Evolutionary conservation across 768 basidiomycete species (phyloP).

Genomic region (Psilocybe sp.): DNA sequence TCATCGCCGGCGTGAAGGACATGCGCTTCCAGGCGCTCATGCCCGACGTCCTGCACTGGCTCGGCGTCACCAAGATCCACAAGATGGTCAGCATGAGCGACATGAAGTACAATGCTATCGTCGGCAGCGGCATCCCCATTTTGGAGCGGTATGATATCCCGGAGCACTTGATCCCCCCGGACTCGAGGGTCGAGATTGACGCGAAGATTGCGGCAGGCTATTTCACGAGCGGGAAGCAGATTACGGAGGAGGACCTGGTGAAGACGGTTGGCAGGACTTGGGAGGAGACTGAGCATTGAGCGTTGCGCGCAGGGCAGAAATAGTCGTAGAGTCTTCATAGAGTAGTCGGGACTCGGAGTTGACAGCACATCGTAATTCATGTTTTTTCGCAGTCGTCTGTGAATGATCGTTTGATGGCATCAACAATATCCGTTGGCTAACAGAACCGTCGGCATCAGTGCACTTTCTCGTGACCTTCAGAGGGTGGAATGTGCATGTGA

Average conservation of each 20-base stretch:
- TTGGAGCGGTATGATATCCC: conserved; percentile 84
- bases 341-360: too few relatives aligned
- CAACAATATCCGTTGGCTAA: too few relatives aligned
- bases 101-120: conserved; percentile 96
- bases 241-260: conserved; percentile 74
- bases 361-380: too few relatives aligned
- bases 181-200: conserved; percentile 91
- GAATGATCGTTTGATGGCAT: too few relatives aligned
- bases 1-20: conserved; percentile 92
- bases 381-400: too few relatives aligned
- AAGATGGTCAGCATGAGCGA: conserved; percentile 91
- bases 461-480: too few relatives aligned
- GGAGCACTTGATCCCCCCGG: conserved; percentile 85
- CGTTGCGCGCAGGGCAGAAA: too few relatives aligned
- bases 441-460: too few relatives aligned
- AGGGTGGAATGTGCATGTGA: too few relatives aligned
- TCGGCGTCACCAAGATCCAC: conserved; percentile 88
- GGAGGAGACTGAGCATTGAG: conserved; percentile 84
- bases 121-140: conserved; percentile 84
- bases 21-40: conserved; percentile 94
- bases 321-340: too few relatives aligned
- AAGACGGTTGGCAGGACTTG: conserved; percentile 88
- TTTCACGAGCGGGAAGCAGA: conserved; percentile 75
- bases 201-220: conserved; percentile 96
- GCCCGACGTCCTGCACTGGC: conserved; percentile 96